Evolutionary conservation across 2,329 filamentous ascomycete genomes (phyloP).

Genomic region (Teratosphaeria gauchensis): DNA sequence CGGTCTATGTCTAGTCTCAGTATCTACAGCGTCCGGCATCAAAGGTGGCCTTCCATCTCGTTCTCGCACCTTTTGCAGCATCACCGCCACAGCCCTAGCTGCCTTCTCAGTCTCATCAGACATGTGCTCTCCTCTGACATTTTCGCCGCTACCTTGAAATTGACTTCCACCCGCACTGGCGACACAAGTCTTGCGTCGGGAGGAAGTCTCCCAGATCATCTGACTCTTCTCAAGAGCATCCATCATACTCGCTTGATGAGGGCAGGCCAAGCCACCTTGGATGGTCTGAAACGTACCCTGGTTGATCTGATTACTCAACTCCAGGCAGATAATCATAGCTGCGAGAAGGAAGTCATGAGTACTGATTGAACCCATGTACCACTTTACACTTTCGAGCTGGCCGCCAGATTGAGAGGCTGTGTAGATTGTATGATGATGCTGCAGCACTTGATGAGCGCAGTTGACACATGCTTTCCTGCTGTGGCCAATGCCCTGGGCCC

Average conservation of each 20-base stretch:
- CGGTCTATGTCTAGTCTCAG: too few species aligned
- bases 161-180: constrained; percentile 1
- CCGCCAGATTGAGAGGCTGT: too few species aligned
- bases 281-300: constrained; percentile 5
- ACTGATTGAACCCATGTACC: constrained; percentile 37
- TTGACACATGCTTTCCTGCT: too few species aligned
- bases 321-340: constrained; percentile 40
- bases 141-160: constrained; percentile 6
- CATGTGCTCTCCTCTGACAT: constrained; percentile 11
- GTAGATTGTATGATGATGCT: too few species aligned
- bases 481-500: too few species aligned
- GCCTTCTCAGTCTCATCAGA: constrained; percentile 3
- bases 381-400: too few species aligned
- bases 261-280: constrained; percentile 12
- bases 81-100: too few species aligned
- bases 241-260: constrained; percentile 19
- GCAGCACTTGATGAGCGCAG: too few species aligned
- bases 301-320: constrained; percentile 26
- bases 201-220: constrained; percentile 20
- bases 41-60: too few species aligned
- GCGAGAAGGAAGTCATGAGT: constrained; percentile 41
- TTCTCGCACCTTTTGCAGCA: too few species aligned
- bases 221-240: constrained; percentile 24
- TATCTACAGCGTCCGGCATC: too few species aligned
- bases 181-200: constrained; percentile 2